Evolutionary conservation across 306 rosid genomes (phyloP).

Genomic region (Hylodesmum podocarpum): DNA sequence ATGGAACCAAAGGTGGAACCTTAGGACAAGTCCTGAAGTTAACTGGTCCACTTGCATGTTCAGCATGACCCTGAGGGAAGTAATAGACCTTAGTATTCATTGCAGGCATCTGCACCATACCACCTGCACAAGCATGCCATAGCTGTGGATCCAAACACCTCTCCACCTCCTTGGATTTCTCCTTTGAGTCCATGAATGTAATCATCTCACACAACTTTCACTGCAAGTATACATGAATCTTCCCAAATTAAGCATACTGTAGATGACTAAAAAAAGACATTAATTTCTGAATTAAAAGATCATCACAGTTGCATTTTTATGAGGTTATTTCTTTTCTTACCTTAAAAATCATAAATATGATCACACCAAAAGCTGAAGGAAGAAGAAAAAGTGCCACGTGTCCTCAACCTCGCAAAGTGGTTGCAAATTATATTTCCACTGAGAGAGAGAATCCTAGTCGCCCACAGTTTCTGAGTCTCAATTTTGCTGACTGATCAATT

Average conservation of each 20-base stretch:
- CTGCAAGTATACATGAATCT: slow-evolving; percentile 28
- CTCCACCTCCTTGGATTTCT: slow-evolving; percentile 65
- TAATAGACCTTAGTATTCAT: slow-evolving; percentile 71
- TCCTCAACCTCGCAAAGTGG: slow-evolving; percentile 15
- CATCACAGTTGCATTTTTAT: not conserved
- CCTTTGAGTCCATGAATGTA: slow-evolving; percentile 83
- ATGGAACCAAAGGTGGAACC: slow-evolving; percentile 60
- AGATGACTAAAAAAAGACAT: not conserved
- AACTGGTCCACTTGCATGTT: slow-evolving; percentile 73
- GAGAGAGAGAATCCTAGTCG: slow-evolving; percentile 16
- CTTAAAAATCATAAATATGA: slow-evolving; percentile 38
- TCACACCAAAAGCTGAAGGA: slow-evolving; percentile 28
- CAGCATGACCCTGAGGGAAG: slow-evolving; percentile 89
- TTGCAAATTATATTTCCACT: slow-evolving; percentile 4
- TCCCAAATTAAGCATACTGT: slow-evolving; percentile 14
- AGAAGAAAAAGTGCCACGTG: slow-evolving; percentile 32
- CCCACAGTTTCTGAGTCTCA: slow-evolving; percentile 23
- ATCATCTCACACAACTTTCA: slow-evolving; percentile 56
- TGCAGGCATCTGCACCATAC: slow-evolving; percentile 93
- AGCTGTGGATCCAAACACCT: slow-evolving; percentile 80
- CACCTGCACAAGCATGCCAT: slow-evolving; percentile 99
- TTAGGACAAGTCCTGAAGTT: slow-evolving; percentile 57
- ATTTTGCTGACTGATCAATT: slow-evolving; percentile 29
- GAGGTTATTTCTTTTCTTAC: slow-evolving; percentile 36
- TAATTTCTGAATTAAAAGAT: slow-evolving; percentile 12